Evolutionary conservation across 345 rosid species (phyloP).

Genomic region (Syzygium aqueum): DNA sequence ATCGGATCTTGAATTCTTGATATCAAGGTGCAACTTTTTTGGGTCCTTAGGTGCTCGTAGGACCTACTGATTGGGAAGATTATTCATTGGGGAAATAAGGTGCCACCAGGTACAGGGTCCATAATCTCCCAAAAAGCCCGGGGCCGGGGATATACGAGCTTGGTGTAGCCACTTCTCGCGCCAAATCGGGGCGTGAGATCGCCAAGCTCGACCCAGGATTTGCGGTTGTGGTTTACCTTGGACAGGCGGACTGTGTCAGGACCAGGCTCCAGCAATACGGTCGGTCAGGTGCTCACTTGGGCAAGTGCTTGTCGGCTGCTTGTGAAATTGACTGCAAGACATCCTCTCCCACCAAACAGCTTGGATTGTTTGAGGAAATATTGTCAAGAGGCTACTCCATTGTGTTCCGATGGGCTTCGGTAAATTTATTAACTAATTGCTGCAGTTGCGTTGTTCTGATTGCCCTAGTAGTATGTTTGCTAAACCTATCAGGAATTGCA

Average conservation of each 20-base stretch:
- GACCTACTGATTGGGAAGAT: constrained; percentile 75
- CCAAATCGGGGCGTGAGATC: constrained; percentile 13
- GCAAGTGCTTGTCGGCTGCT: constrained; percentile 10
- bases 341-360: constrained; percentile 5
- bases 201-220: constrained; percentile 33
- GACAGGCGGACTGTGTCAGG: constrained; percentile 84
- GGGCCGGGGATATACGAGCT: constrained; percentile 76
- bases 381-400: constrained; percentile 42
- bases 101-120: constrained; percentile 60
- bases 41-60: constrained; percentile 46
- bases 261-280: constrained; percentile 76
- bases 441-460: neutral
- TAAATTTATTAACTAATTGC: constrained; percentile 7
- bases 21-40: neutral
- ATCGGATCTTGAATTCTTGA: neutral
- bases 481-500: neutral
- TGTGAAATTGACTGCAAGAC: constrained; percentile 2
- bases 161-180: constrained; percentile 25
- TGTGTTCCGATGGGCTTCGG: constrained; percentile 76
- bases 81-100: constrained; percentile 55
- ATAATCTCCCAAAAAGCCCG: constrained; percentile 52
- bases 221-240: constrained; percentile 55
- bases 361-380: constrained; percentile 39
- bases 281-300: constrained; percentile 74
- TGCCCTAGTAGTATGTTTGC: neutral